Evolutionary conservation across 352 stramenopile genomes (phyloP).

Genomic region (Plasmopara halstedii): DNA sequence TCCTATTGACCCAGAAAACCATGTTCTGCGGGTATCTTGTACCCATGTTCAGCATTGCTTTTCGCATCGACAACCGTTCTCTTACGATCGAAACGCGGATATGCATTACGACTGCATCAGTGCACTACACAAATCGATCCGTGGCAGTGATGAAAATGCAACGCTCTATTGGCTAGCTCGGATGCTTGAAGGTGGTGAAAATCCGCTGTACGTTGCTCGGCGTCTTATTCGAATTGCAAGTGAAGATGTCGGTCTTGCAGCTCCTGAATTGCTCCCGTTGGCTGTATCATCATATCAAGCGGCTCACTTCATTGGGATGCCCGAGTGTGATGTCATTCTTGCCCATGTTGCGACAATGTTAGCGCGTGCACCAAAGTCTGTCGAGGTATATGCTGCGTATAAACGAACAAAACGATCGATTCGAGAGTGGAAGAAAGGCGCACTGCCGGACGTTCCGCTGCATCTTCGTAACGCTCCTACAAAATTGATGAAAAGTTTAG

Average conservation of each 20-base stretch:
- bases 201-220: slow-evolving; percentile 70
- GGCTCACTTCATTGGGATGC: slow-evolving; percentile 75
- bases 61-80: slow-evolving; percentile 57
- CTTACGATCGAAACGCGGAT: slow-evolving; percentile 82
- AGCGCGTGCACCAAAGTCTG: slow-evolving; percentile 74
- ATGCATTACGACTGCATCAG: slow-evolving; percentile 85
- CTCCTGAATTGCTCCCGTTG: slow-evolving; percentile 57
- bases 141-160: slow-evolving; percentile 73
- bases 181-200: slow-evolving; percentile 84
- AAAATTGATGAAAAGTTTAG: slow-evolving; percentile 66
- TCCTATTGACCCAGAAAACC: slow-evolving; percentile 17
- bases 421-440: slow-evolving; percentile 37
- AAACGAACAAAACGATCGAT: slow-evolving; percentile 69
- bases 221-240: slow-evolving; percentile 79
- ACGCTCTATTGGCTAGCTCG: slow-evolving; percentile 80
- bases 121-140: slow-evolving; percentile 79
- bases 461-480: slow-evolving; percentile 80
- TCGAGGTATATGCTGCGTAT: slow-evolving; percentile 80
- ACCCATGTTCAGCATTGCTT: slow-evolving; percentile 69
- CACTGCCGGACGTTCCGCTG: slow-evolving; percentile 64
- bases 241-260: slow-evolving; percentile 77
- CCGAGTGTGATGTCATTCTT: slow-evolving; percentile 78
- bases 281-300: slow-evolving; percentile 67
- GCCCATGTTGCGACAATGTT: slow-evolving; percentile 74
- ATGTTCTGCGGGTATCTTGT: slow-evolving; percentile 33